Evolutionary conservation across 129 eudicot genomes (phyloP), one percentile per base, ranked within the genome.

Genomic region (Flaveria trinervia): DNA sequence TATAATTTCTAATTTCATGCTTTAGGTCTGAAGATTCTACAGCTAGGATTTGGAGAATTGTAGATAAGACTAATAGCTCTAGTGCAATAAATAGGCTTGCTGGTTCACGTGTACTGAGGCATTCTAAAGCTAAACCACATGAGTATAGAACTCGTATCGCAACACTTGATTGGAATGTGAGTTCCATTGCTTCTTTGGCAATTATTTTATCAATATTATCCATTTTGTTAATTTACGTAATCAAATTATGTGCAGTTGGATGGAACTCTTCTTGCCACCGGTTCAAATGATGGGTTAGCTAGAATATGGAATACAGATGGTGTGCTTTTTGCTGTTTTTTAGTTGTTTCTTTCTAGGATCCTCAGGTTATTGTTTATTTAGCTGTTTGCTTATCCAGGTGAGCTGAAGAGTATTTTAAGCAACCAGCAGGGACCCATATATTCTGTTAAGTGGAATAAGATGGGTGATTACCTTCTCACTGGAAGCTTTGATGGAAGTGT

Each of bases 211-310:
- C 30, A 59, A 25, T 30, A 14, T 72, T 13, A 9, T 75, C 20
- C 36, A 49, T 70, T 5, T 65, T 50, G 28, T 65, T 71, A 49
- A 62, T 79, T 3, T 4, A 17, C 11, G 28, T 70, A 46, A 62
- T 75, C 61, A 46, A 75, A 10, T 44, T 25, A 4, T 79, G 41
- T 73, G 44, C 84, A 89, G 96, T 39, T 75, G 30, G 86, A 89
- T 3, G 96, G 92, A n/a, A 78, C 89, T 6, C 84, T 85, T 77
- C 89, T 89, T 73, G 96, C 96, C 50, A 85, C 92, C 36, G 89
- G 86, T 51, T 87, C 86, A 3, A 45, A 59, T 41, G 96, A 87
- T 74, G 96, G 90, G 65, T 75, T 72, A 41, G 89, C 92, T 67
- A 85, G 92, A 79, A 79, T 89, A 14, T 89, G 96, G 96, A 81